Evolutionary conservation across 768 basidiomycete species (phyloP), one percentile per base, ranked within the genome.

Genomic region (Leccinum truebloodii): DNA sequence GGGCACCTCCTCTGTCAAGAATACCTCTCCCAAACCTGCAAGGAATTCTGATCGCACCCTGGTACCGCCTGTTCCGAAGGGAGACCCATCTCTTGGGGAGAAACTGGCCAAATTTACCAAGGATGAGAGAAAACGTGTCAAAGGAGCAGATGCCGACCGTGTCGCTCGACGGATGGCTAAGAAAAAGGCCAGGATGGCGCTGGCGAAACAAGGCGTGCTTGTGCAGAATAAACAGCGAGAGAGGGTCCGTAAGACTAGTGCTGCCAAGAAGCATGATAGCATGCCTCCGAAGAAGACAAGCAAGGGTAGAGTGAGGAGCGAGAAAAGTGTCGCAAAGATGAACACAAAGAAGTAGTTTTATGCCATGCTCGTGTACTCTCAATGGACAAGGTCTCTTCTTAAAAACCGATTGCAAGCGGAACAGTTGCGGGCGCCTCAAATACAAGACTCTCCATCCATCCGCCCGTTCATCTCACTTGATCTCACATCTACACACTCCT

Each of bases 101-200:
- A 87, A 87, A 69, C 78, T 98, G 30, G 85, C 83, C 34, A 82
- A 86, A 55, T 78, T 98, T 44, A 83, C 89, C 16, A 95, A 95
- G 74, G 90, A 92, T 22, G 92, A 90, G 63, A 84, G 96, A 61
- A 97, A 95, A 78, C 79, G 83, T 48, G 84, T 79, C 61, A 99
- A 99, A 76, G 81, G 87, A 3, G 69, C 81, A 24, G 89, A 98
- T 72, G 80, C 86, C 1, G 92, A 92, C 60, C 87, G 96, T 28
- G 79, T 94, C 46, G 90, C 88, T 46, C 79, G 96, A 52, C 80
- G 96, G 59, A 71, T 95, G 73, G 94, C 92, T 46, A 97, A 98
- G 85, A 97, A 97, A 77, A 90, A 89, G 75, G 83, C 86, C 35
- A 80, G 88, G 64, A 81, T 80, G 65, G 72, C 79, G 41, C 79